Evolutionary conservation across 139 green algal genomes (phyloP).

Genomic region (Chlorella ohadii): DNA sequence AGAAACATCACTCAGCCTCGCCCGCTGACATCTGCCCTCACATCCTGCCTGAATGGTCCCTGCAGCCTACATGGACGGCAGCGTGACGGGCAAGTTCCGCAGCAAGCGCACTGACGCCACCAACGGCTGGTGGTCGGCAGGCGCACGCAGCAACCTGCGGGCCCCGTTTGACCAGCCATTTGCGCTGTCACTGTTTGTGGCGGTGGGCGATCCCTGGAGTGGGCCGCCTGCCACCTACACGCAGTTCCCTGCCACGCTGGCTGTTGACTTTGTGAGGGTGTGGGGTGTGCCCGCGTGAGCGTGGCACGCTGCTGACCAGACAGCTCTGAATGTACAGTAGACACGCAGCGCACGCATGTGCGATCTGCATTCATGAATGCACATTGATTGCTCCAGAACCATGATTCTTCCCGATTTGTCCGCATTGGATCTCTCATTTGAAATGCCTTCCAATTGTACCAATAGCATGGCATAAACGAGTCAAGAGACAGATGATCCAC

Average conservation of each 20-base stretch:
- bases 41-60: too few species aligned
- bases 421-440: too few species aligned
- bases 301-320: too few species aligned
- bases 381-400: too few species aligned
- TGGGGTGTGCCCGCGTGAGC: neutral
- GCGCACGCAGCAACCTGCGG: neutral
- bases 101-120: neutral
- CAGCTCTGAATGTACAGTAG: too few species aligned
- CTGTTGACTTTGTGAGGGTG: neutral
- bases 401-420: too few species aligned
- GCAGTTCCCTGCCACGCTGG: neutral
- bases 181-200: neutral
- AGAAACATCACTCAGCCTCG: neutral
- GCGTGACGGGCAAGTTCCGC: neutral
- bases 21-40: too few species aligned
- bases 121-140: neutral
- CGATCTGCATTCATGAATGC: too few species aligned
- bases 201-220: neutral
- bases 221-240: neutral
- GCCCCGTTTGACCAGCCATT: slow-evolving; percentile 5
- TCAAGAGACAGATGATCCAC: too few species aligned
- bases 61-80: neutral
- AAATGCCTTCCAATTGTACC: too few species aligned
- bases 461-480: too few species aligned
- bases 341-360: too few species aligned